Base-by-base conservation (phyloP, 805 yeast genomes). In the Candida jianshihensis region DNA sequence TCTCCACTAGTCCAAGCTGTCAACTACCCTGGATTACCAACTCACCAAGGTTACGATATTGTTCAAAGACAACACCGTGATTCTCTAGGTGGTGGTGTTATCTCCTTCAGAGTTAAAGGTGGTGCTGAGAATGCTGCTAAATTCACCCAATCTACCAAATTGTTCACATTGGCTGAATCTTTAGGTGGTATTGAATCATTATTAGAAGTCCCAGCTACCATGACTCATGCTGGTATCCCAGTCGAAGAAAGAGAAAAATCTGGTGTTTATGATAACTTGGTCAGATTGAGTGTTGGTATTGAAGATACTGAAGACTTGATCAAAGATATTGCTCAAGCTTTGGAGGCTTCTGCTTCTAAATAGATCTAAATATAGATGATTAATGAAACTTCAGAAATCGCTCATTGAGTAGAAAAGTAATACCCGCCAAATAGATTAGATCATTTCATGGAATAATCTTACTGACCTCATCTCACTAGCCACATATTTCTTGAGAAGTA, bases 181-280 rank as follows among this genome's bases (percentile, higher is more conserved):
- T 72, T 86, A 43, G 96, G 96, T 48, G 95, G 95, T 49, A 79
- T 86, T 44, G 95, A 86, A 66, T 79, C 89, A 8, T 68, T 85
- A 53, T 64, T 83, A 46, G 95, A 86, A 63, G 89, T 86, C 33
- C 96, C 95, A 29, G 92, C 95, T 32, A 75, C 78, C 39, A 85
- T 85, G 95, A 85, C 95, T 51, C 95, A 85, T 53, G 92, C 90
- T 38, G 95, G 95, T 57, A 85, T 85, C 59, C 87, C 92, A 54
- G 68, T 70, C 57, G 84, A 68, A 36, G 79, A 75, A 51, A 77
- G 95, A 64, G 90, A 81, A 63, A 73, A 76, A 35, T 71, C 77
- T 41, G 95, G 95, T 45, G 92, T 85, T 32, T 82, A 56, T 49
- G 95, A 84, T 53, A 87, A 84, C 61, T 71, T 86, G 61, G 69